Base-by-base conservation (phyloP, 331 rosid genomes). In the Prunus yedoensis region DNA sequence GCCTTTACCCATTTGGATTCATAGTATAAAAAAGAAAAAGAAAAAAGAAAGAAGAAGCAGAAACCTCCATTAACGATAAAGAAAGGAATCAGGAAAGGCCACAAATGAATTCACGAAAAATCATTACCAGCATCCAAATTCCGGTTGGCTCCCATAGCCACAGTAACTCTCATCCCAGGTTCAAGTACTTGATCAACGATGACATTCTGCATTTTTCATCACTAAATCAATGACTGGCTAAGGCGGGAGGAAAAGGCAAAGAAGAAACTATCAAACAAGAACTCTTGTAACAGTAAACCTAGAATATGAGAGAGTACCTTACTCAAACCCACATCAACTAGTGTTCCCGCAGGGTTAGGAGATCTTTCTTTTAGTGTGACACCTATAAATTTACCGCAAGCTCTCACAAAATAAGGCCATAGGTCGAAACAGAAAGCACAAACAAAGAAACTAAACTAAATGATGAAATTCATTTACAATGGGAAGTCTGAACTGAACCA, bases 101-200 rank as follows among this genome's bases (percentile, higher is more conserved):
- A 1, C 38, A 69, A 47, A 13, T 1, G 32, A 74, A 38, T 16
- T 47, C 16, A 68, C 56, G 52, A 56, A 59, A 57, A 62, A 46
- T 69, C 23, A 46, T 80, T 88, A 95, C 97, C 97, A 75, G 87
- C 65, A 83, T 89, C 91, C 80, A 88, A 83, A 81, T 88, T 87
- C 90, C 97, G 90, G 53, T 89, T 77, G 80, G 91, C 81, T 78
- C 97, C 99, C 99, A 92, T 95, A 73, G 97, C 92, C 67, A 95
- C 97, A 23, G 99, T 95, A 77, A 95, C 91, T 84, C 99, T 89
- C 72, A 45, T 85, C 79, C 91, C 90, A 8, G 97, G 94, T 83
- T 88, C 94, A 83, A 95, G 85, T 79, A 80, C 78, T 83, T 89
- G 94, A 78, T 92, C 93, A 73, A 95, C 88, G 25, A 68, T 57